These are phyloP conservation scores for Polygonum aviculare DNA, from an alignment of 148 eudicot genomes.

Conservation along the genomic window DNA sequence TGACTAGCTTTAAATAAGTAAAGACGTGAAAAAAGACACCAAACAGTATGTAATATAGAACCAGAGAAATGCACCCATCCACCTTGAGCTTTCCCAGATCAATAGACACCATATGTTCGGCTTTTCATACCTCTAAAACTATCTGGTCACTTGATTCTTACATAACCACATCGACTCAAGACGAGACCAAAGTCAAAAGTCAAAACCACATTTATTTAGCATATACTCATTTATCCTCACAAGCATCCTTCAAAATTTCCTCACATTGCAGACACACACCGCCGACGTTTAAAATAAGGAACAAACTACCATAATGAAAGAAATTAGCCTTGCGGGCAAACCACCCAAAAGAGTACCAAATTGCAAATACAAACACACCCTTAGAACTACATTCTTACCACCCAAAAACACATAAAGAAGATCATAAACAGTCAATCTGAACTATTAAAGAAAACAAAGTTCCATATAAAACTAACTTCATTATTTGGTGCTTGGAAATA, in stretches of 20 bases:
- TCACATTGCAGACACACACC: neutral
- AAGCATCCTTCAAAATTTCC: neutral
- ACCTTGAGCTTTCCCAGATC: neutral
- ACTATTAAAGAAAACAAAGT: neutral
- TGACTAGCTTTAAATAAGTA: neutral
- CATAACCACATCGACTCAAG: neutral
- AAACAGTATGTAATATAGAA: neutral
- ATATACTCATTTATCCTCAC: neutral
- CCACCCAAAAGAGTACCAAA: neutral
- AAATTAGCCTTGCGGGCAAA: neutral
- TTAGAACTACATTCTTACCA: neutral
- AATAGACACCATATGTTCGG: neutral
- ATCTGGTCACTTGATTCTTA: neutral
- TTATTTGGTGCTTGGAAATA: neutral
- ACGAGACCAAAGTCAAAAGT: neutral
- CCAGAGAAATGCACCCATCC: neutral
- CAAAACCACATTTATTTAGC: neutral
- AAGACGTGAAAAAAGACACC: neutral
- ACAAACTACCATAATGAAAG: neutral
- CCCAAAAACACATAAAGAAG: neutral
- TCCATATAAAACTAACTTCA: neutral
- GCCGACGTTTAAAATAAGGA: neutral
- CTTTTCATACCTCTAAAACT: neutral
- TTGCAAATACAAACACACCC: neutral
- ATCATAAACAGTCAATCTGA: neutral